Base-by-base conservation (phyloP, 1,139 yeast genomes). In the Hemisphaericaspora xylofermentans region DNA sequence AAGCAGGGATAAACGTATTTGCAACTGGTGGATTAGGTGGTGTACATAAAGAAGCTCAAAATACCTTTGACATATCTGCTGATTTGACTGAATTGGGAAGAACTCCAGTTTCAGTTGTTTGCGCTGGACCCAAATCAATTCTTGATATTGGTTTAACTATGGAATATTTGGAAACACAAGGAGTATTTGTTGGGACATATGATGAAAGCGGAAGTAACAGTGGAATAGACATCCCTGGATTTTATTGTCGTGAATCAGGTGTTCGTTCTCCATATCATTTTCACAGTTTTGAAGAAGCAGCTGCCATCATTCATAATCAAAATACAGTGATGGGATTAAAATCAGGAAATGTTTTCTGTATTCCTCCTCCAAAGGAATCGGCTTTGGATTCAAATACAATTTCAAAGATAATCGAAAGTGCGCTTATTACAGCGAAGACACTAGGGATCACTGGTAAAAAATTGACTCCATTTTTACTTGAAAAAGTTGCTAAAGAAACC, bases 21-120 rank as follows among this genome's bases (percentile, higher is more conserved):
- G 95, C 95, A 1, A 89, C 96, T 2, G 97, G 97, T 30, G 97
- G 97, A 1, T 71, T 88, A 21, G 96, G 97, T 7, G 97, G 97
- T 13, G 96, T 88, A 12, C 96, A 89, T 54, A 74, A 88, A 43
- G 87, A 85, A 10, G 95, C 85, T 6, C 84, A 85, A 41, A 49
- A 61, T 25, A 81, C 91, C 1, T 77, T 87, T 80, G 97, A 88
- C 61, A 71, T 88, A 19, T 83, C 93, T 49, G 95, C 96, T 4
- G 97, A 88, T 61, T 74, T 88, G 48, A 89, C 88, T 30, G 97
- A 88, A 56, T 69, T 89, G 43, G 86, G 91, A 1, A 69, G 82
- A 42, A 88, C 95, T 0, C 88, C 93, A 0, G 88, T 88, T 2
- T 81, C 91, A 1, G 96, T 88, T 13, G 91, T 88, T 3, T 88